Evolutionary conservation across 2,329 filamentous ascomycete genomes (phyloP).

Genomic region (Aureobasidium subglaciale): DNA sequence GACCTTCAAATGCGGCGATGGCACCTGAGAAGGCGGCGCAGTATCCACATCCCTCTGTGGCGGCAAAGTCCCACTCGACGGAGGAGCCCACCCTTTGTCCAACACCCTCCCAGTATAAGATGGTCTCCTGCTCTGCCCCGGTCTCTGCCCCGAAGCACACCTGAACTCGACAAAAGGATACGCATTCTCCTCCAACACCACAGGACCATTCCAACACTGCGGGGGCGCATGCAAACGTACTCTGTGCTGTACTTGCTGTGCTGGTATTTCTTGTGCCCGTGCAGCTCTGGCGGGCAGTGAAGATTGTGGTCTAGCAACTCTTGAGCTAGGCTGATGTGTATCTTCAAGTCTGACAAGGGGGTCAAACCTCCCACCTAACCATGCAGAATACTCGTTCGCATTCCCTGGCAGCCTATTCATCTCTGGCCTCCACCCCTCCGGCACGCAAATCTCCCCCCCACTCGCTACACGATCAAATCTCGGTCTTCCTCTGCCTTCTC

Average conservation of each 20-base stretch:
- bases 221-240: not conserved
- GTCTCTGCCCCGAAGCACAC: not conserved
- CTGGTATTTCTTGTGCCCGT: no score
- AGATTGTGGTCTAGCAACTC: not conserved
- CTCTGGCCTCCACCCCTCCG: not conserved
- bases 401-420: constrained; percentile 7
- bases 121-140: not conserved
- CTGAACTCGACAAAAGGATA: constrained; percentile 2
- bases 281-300: not conserved
- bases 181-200: not conserved
- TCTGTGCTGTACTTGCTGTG: not conserved
- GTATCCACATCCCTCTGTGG: constrained; percentile 10
- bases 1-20: not conserved
- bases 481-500: not conserved
- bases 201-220: not conserved
- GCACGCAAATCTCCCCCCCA: not conserved
- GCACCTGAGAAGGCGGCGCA: not conserved
- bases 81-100: constrained; percentile 3
- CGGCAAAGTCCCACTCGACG: not conserved
- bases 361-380: not conserved
- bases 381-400: constrained; percentile 12
- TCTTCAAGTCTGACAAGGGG: not conserved
- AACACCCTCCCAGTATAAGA: not conserved
- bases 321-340: no score
- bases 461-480: not conserved